Base-by-base conservation (phyloP, 306 rosid species). In the Gynostemma pentaphyllum region DNA sequence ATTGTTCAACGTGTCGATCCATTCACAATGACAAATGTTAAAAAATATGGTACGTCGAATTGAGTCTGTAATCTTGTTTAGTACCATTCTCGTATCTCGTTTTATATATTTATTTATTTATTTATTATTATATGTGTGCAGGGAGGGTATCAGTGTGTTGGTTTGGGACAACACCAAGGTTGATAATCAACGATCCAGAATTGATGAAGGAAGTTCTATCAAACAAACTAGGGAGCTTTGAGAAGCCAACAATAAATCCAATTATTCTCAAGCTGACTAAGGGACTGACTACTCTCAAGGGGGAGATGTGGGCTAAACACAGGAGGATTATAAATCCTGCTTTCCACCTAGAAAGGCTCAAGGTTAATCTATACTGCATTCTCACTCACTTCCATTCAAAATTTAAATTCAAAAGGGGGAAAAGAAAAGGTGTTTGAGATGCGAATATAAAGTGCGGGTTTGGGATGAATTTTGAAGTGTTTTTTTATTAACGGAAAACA, bases 301-400 rank as follows among this genome's bases (percentile, higher is more conserved):
- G 79, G 26, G 79, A 81, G 34, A 64, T 66, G 5, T 81, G 86
- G 79, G 63, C 75, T 13, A 74, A 57, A 54, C 84, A 72, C 23
- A 74, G 82, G 62, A 78, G 71, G 63, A 71, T 71, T 1, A 44
- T 84, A 50, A 80, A 78, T 49, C 84, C 82, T 46, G 86, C 77
- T 71, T 84, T 84, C 69, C 79, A 81, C 75, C 30, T 66, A 1
- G 86, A 84, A 48, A 72, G 21, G 32, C 67, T 81, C 49, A 76
- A 81, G 86, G 89, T 83, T 32, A 32, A 32, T 32, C 7, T n/a
- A n/a, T n/a, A n/a, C n/a, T n/a, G n/a, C n/a, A n/a, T n/a, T n/a
- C n/a, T n/a, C n/a, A n/a, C n/a, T n/a, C n/a, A n/a, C n/a, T n/a
- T n/a, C n/a, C n/a, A n/a, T n/a, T n/a, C n/a, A n/a, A n/a, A n/a